A percentile compares a stretch with the other conserved stretches of the same genome.
Conservation (phyloP, 164 flowering plant species). For the Platanus orientalis region DNA sequence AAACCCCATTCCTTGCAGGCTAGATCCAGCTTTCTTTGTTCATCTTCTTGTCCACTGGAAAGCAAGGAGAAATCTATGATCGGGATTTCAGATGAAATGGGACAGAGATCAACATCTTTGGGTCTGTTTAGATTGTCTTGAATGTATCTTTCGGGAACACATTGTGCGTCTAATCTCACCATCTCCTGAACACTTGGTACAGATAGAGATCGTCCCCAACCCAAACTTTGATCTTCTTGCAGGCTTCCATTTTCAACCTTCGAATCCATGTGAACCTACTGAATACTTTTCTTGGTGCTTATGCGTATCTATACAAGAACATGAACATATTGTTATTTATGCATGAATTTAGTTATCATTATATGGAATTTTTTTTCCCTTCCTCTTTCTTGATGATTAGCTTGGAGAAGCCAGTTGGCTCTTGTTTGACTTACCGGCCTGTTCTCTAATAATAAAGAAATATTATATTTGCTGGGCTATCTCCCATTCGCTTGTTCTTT, state of each 20-base stretch:
- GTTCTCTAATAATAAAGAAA: too few relatives aligned
- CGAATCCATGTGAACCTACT: neutral
- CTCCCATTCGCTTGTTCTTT: too few relatives aligned
- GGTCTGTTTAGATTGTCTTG: slow-evolving; percentile 16
- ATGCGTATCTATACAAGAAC: too few relatives aligned
- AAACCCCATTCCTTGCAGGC: slow-evolving; percentile 36
- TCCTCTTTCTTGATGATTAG: too few relatives aligned
- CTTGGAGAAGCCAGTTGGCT: too few relatives aligned
- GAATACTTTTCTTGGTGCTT: neutral
- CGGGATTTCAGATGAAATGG: slow-evolving; percentile 15
- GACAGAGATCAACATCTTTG: neutral
- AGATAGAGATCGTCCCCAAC: slow-evolving; percentile 14
- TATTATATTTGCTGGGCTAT: too few relatives aligned
- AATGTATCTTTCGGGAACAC: slow-evolving; percentile 21
- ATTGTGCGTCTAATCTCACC: slow-evolving; percentile 14
- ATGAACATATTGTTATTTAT: too few relatives aligned
- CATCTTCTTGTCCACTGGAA: slow-evolving; percentile 12
- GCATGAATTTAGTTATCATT: too few relatives aligned
- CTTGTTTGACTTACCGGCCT: too few relatives aligned
- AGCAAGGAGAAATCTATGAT: slow-evolving; percentile 26
- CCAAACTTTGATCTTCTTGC: too few relatives aligned
- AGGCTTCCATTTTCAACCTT: neutral
- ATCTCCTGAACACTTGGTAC: slow-evolving; percentile 28
- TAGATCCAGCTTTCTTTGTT: slow-evolving; percentile 14
- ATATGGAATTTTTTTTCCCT: too few relatives aligned